A percentile compares a stretch with the other conserved stretches of the same genome.
phyloP scores from a whole-genome alignment of 2,329 filamentous ascomycete genomes.

The Colletotrichum tropicale region DNA sequence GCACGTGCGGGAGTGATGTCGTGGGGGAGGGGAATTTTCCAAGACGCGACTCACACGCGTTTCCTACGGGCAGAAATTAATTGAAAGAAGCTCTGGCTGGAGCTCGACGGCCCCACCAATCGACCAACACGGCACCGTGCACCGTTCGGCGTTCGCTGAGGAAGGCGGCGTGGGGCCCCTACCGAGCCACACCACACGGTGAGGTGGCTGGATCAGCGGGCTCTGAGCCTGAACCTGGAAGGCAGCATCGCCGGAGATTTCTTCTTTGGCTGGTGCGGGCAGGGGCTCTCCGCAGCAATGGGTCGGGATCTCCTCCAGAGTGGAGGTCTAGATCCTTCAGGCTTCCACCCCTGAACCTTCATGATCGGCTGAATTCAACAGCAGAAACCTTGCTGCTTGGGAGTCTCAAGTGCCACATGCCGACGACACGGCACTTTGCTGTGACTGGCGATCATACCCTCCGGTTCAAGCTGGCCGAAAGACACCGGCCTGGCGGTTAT shows the following conservation, averaged over 20 bases:
- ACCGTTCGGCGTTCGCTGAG: not conserved
- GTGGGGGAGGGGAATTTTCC: not conserved
- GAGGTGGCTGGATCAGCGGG: not conserved
- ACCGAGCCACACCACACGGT: not conserved
- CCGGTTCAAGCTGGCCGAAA: not conserved
- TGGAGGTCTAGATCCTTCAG: not conserved
- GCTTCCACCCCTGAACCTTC: not conserved
- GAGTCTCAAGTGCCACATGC: not conserved
- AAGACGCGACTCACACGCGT: not conserved
- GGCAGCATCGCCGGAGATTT: not conserved
- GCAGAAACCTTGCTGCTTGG: not conserved
- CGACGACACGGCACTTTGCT: slow-evolving; percentile 1
- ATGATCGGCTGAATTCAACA: not conserved
- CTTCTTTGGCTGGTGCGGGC: not conserved
- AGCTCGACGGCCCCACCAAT: not conserved
- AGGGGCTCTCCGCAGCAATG: not conserved
- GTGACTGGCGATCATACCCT: slow-evolving; percentile 11
- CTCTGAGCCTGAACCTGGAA: not conserved
- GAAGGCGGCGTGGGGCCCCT: not conserved
- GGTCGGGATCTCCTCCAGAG: not conserved
- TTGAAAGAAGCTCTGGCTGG: not conserved
- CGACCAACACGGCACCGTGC: not conserved
- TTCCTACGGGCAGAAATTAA: not conserved
- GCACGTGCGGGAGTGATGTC: not conserved
- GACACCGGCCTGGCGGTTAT: not conserved